Evolutionary conservation across 495 filamentous ascomycete species (phyloP), one percentile per base, ranked within the genome.

Genomic region (Penicillium parvum): DNA sequence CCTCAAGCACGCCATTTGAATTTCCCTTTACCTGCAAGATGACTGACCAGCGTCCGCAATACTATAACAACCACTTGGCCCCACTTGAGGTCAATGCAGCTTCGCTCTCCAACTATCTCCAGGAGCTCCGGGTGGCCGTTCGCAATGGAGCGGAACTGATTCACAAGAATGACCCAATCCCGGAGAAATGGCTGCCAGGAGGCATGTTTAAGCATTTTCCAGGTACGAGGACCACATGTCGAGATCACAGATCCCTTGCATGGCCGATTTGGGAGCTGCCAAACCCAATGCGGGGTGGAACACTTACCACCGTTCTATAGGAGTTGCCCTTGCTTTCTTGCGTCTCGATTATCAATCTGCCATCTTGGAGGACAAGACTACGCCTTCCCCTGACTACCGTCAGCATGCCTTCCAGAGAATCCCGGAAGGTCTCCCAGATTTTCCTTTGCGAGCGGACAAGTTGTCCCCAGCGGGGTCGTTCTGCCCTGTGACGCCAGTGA

Each of bases 301-400:
- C 12, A 5, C 28, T 15, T 1, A 36, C 42, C 45, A 54, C 37
- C 3, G 2, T 20, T 25, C 19, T 12, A 12, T 38, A 71, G 67
- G 67, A 6, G 47, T 71, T 21, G 57, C 58, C 21, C 54, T 71
- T 30, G 48, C 62, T 23, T 64, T 69, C 21, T 50, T 71, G 7
- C 65, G 67, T 11, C 59, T 71, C 18, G 60, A 57, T 7, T 66
- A 55, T 27, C 67, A 71, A 40, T 53, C 48, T 1, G 25, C 53
- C 1, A 50, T 56, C 1, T 26, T 69, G 14, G 35, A 21, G 1
- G 53, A 50, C 6, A 19, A 23, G 6, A 21, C 41, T 10, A 33
- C 32, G 10, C 1, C 18, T 11, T 32, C 49, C 15, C 36, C 41
- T 5, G 49, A 63, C 26, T 71, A 64, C 39, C 55, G 43, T 15